Base-by-base conservation (phyloP, 805 yeast genomes). In the Starmerella asiatica region DNA sequence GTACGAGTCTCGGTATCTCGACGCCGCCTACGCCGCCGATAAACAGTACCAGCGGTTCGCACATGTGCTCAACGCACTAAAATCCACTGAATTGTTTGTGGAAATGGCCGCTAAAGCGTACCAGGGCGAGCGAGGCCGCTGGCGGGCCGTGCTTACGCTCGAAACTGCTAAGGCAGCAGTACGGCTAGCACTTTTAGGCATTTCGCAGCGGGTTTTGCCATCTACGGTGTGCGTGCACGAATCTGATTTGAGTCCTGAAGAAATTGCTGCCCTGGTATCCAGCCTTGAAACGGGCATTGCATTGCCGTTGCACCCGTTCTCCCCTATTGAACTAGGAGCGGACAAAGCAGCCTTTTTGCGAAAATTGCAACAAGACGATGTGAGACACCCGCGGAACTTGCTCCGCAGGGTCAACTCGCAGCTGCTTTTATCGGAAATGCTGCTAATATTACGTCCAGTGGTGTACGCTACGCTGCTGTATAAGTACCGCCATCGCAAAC, bases 381-480 rank as follows among this genome's bases (percentile, higher is more conserved):
- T 62, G 15, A 48, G 51, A 19, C 47, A 53, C 6, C 59, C 65
- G 0, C 29, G 43, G 15, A 47, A 54, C 17, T 51, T 63, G 11
- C 24, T 64, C 36, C 57, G 56, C 19, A 45, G 40, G 21, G 45
- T 62, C 29, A 20, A 29, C 11, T 32, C 43, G 12, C 45, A 46
- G 17, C 54, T 49, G 12, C 38, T 50, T 4, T 32, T 39, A 3
- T 61, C 60, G 14, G 68, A 63, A 43, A 36, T 57, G 3, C 34
- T 59, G 30, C 52, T 55, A 21, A 59, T 64, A n/a, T 35, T 62
- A 32, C 53, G 68, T 14, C 68, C 68, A 0, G 44, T 63, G 23
- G 37, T 62, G 4, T 63, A 64, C 45, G 62, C 65, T 5, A n/a
- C 48, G 17, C 42, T 62, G 35, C 51, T 56, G 4, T 55, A 50